phyloP scores from a whole-genome alignment of 2,329 filamentous ascomycete species.

The Cadophora sp. region DNA sequence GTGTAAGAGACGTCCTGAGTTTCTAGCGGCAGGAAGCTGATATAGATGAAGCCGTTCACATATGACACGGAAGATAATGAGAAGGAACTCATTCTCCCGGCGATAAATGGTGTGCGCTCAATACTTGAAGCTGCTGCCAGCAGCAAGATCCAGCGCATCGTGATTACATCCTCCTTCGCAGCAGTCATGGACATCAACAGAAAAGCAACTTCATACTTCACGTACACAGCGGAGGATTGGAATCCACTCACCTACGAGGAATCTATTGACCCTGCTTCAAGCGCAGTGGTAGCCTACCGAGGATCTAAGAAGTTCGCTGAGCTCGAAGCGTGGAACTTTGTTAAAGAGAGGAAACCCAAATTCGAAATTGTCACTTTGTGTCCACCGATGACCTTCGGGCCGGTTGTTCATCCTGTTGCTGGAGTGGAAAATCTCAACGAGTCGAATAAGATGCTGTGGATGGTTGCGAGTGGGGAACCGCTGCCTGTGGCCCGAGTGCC shows the following conservation, averaged over 20 bases:
- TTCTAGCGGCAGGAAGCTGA: neutral
- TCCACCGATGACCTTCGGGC: conserved; percentile 66
- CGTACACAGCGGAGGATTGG: conserved; percentile 59
- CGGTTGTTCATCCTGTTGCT: conserved; percentile 66
- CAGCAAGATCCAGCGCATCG: conserved; percentile 40
- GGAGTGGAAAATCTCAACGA: conserved; percentile 70
- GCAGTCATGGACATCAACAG: conserved; percentile 58
- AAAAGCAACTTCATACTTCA: conserved; percentile 53
- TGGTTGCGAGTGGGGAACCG: conserved; percentile 64
- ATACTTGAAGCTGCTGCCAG: conserved; percentile 40
- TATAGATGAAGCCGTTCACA: conserved; percentile 37
- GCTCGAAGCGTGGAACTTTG: conserved; percentile 67
- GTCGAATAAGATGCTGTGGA: conserved; percentile 71
- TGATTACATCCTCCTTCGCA: conserved; percentile 70
- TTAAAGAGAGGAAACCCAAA: conserved; percentile 55
- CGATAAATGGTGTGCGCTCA: conserved; percentile 41
- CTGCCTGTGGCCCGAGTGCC: conserved; percentile 51
- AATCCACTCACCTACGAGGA: conserved; percentile 58
- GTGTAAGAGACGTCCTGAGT: conserved; percentile 44
- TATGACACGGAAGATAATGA: conserved; percentile 43
- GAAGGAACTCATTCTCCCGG: conserved; percentile 42
- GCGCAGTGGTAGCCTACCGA: conserved; percentile 42
- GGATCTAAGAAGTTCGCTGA: conserved; percentile 67
- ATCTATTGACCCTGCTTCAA: conserved; percentile 51
- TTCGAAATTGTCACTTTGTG: conserved; percentile 68